Conservation (phyloP, 2,329 filamentous ascomycete genomes). For the Hortaea werneckii region DNA sequence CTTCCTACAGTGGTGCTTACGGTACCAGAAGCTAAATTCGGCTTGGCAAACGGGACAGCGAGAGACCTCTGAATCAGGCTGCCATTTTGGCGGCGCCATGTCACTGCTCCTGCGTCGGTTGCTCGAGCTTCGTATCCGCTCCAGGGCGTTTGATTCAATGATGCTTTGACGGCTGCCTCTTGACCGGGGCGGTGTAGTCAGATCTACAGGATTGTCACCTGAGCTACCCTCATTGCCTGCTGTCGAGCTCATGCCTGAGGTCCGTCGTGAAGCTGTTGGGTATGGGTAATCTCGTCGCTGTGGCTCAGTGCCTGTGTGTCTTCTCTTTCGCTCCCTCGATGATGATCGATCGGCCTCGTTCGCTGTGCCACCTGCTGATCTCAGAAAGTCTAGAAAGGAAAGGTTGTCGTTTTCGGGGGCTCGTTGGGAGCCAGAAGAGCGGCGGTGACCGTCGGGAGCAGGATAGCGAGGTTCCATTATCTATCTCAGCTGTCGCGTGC, state of each 20-base stretch:
- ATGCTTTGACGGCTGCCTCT: background rate
- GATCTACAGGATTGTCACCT: slow-evolving; percentile 14
- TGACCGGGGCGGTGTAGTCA: slow-evolving; percentile 12
- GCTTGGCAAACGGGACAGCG: slow-evolving; percentile 75
- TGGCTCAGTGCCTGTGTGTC: slow-evolving; percentile 16
- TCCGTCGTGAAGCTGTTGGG: slow-evolving; percentile 1
- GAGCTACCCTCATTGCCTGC: slow-evolving; percentile 4
- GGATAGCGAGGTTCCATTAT: background rate
- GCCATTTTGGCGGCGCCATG: slow-evolving; percentile 65
- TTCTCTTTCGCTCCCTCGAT: slow-evolving; percentile 19
- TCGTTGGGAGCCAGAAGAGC: background rate
- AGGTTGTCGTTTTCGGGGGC: slow-evolving; percentile 4
- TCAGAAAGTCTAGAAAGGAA: slow-evolving; percentile 16
- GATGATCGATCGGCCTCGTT: background rate
- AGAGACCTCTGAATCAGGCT: slow-evolving; percentile 73
- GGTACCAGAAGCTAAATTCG: slow-evolving; percentile 72
- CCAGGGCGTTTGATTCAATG: background rate
- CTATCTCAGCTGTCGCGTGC: background rate
- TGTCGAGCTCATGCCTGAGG: background rate
- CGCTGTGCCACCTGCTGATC: slow-evolving; percentile 14
- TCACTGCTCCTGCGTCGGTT: slow-evolving; percentile 24
- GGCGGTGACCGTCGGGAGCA: background rate
- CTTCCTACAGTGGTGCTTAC: slow-evolving; percentile 93
- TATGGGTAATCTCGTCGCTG: slow-evolving; percentile 15
- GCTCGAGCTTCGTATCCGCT: slow-evolving; percentile 1